Evolutionary conservation across 108 stramenopile species (phyloP).

Genomic region (Pelagomonas calceolata): DNA sequence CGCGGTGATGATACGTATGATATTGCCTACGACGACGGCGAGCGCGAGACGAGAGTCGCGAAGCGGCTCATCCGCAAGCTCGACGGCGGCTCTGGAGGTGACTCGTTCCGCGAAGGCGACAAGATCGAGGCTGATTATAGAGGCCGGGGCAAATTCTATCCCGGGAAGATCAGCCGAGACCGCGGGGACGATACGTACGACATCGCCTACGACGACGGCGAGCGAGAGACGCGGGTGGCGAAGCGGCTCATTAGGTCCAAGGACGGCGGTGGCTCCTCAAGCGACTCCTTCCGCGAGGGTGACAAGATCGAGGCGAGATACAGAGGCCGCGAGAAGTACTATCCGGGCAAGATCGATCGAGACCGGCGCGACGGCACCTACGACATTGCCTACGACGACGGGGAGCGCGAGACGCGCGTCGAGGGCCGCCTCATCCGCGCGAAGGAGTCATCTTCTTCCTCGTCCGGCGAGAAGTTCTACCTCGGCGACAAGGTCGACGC

Average conservation of each 20-base stretch:
- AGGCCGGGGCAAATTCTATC: too few species aligned
- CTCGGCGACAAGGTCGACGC: slow-evolving; percentile 42
- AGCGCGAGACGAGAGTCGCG: slow-evolving; percentile 4
- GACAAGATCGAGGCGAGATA: slow-evolving; percentile 32
- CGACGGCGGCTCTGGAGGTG: neutral
- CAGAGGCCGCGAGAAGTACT: slow-evolving; percentile 10
- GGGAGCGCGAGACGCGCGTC: slow-evolving; percentile 23
- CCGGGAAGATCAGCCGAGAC: too few species aligned
- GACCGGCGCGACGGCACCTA: slow-evolving; percentile 16
- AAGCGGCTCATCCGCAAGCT: slow-evolving; percentile 10
- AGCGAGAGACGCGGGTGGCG: neutral
- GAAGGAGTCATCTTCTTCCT: slow-evolving; percentile 13
- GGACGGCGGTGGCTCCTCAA: neutral
- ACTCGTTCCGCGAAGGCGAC: too few species aligned
- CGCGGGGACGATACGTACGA: too few species aligned
- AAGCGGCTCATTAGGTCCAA: neutral
- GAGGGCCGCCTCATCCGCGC: slow-evolving; percentile 11
- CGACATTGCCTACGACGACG: slow-evolving; percentile 10
- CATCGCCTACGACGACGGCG: too few species aligned
- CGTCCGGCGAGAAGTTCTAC: neutral
- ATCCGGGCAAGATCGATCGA: slow-evolving; percentile 26
- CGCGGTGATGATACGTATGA: slow-evolving; percentile 6
- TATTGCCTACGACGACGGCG: slow-evolving; percentile 11
- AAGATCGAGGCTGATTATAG: too few species aligned
- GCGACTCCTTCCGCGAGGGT: slow-evolving; percentile 18